These are phyloP conservation scores for Coniochaeta ligniaria DNA, from an alignment of 2,329 filamentous ascomycete genomes.

Conservation along the genomic window DNA sequence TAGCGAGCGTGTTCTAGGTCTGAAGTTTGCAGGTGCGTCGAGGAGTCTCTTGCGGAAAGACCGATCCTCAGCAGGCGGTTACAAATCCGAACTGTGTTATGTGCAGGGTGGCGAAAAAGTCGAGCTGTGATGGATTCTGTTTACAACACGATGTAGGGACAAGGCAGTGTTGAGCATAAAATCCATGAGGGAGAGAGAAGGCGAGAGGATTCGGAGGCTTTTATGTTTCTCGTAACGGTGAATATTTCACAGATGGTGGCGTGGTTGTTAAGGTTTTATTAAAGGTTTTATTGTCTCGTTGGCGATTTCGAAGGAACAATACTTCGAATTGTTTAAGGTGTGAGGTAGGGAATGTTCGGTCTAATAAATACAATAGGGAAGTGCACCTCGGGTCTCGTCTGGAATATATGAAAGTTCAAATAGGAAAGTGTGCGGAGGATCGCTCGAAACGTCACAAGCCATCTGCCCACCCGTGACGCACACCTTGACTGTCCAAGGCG, in stretches of 20 bases:
- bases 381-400: neutral
- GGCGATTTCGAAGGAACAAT: neutral
- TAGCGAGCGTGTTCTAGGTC: neutral
- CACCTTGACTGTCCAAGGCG: neutral
- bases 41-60: neutral
- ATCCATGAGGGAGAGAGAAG: neutral
- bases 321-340: too few relatives aligned
- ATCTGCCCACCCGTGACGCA: neutral
- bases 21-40: neutral
- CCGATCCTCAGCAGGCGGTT: neutral
- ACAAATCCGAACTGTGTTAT: neutral
- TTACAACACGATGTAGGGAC: neutral
- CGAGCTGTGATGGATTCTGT: neutral
- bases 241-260: neutral
- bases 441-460: neutral
- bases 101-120: neutral
- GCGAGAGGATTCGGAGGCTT: neutral
- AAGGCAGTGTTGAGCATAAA: neutral
- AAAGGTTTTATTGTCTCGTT: neutral
- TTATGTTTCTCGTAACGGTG: neutral
- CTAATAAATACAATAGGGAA: neutral
- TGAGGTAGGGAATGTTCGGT: neutral
- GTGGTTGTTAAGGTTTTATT: neutral
- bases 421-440: neutral
- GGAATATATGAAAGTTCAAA: neutral